These are phyloP conservation scores for Neurospora sp. DNA, from an alignment of 495 filamentous ascomycete species.

Conservation along the genomic window DNA sequence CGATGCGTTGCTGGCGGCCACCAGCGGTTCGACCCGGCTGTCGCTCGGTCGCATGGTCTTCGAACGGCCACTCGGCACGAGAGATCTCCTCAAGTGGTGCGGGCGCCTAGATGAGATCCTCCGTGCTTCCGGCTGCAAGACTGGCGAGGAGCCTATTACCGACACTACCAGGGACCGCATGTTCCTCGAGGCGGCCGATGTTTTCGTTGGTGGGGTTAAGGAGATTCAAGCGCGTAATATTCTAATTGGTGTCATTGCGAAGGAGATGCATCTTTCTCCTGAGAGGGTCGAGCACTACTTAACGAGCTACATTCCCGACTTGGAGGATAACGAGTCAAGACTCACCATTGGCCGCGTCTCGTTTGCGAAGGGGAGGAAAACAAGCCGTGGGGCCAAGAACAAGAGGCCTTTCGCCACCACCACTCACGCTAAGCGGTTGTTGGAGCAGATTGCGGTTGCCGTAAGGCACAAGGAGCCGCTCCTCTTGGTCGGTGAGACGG, in stretches of 20 bases:
- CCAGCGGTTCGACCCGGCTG: constrained; percentile 40
- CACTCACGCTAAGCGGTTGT: constrained; percentile 54
- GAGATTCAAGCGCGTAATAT: constrained; percentile 47
- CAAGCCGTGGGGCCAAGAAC: constrained; percentile 33
- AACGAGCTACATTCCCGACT: constrained; percentile 53
- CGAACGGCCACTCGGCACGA: constrained; percentile 54
- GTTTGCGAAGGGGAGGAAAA: constrained; percentile 36
- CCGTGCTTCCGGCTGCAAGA: constrained; percentile 49
- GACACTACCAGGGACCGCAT: constrained; percentile 71
- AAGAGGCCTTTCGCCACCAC: constrained; percentile 61
- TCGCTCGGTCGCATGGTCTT: constrained; percentile 45
- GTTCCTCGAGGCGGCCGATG: constrained; percentile 82
- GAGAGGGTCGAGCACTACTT: constrained; percentile 66
- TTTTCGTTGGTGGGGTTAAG: constrained; percentile 73
- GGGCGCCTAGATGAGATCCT: constrained; percentile 56
- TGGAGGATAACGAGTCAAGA: constrained; percentile 45
- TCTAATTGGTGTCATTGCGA: constrained; percentile 62
- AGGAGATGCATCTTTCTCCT: constrained; percentile 74
- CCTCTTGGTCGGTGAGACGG: constrained; percentile 92
- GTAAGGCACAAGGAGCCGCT: constrained; percentile 79
- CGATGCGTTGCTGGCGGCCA: constrained; percentile 47
- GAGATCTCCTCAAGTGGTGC: constrained; percentile 88
- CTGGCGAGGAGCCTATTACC: constrained; percentile 61
- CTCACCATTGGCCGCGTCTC: constrained; percentile 61
- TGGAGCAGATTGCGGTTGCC: constrained; percentile 80